phyloP scores from a whole-genome alignment of 257 asterid species.

The Solanum virginianum region DNA sequence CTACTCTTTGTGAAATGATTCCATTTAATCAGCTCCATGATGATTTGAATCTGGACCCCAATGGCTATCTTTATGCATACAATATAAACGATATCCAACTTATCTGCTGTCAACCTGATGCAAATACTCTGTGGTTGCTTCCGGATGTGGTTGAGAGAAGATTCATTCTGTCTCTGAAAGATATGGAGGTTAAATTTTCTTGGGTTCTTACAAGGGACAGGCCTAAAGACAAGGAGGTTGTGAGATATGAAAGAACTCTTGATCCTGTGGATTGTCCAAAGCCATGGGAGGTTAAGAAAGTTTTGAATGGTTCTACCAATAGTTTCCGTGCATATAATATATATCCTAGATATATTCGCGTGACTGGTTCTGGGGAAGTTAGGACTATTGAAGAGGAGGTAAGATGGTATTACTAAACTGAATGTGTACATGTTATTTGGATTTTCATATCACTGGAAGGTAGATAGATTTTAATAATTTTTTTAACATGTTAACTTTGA shows the following conservation, averaged over 20 bases:
- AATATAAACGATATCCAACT: constrained; percentile 74
- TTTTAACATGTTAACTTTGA: neutral
- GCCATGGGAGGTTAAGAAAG: constrained; percentile 61
- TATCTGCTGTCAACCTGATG: constrained; percentile 90
- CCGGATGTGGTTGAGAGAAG: constrained; percentile 71
- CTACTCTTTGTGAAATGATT: constrained; percentile 78
- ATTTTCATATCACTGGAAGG: neutral
- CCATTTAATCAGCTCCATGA: constrained; percentile 43
- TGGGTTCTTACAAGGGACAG: constrained; percentile 93
- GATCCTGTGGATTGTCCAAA: constrained; percentile 54
- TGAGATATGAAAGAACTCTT: constrained; percentile 60
- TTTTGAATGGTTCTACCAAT: constrained; percentile 62
- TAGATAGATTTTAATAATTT: neutral
- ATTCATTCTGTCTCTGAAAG: constrained; percentile 56
- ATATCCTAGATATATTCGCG: constrained; percentile 78
- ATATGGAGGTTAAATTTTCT: constrained; percentile 62
- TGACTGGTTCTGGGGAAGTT: constrained; percentile 96
- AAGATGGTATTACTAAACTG: neutral
- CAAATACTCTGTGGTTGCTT: constrained; percentile 78
- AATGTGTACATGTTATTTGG: neutral
- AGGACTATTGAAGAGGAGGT: constrained; percentile 84
- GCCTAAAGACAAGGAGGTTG: constrained; percentile 92
- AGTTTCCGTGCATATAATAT: constrained; percentile 59
- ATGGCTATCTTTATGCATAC: constrained; percentile 48
- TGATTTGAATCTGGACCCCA: constrained; percentile 53